Evolutionary conservation across 192 early-diverging fungal genomes (phyloP).

Genomic region (Glomus cerebriforme): DNA sequence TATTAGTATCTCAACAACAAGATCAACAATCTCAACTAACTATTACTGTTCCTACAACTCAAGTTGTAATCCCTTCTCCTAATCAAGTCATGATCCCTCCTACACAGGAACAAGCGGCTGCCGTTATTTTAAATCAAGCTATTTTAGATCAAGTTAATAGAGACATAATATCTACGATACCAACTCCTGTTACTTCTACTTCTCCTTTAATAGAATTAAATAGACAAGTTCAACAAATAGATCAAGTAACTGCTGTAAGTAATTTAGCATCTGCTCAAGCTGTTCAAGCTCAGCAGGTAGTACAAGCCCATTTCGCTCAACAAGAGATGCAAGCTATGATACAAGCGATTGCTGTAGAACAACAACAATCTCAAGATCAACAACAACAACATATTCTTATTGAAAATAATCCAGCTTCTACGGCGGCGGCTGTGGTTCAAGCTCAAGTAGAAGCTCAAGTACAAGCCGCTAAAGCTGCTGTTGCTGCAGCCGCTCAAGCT

Average conservation of each 20-base stretch:
- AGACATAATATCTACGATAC: neutral
- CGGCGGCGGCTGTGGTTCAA: neutral
- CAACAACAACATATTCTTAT: neutral
- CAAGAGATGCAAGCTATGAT: neutral
- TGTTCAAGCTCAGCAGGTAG: no score
- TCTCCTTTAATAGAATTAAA: neutral
- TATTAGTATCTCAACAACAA: conserved; percentile 23
- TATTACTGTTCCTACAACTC: neutral
- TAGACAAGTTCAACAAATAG: neutral
- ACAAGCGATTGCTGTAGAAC: neutral
- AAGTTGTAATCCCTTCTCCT: neutral
- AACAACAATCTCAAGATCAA: neutral
- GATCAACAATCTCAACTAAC: conserved; percentile 11
- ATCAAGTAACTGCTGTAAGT: conserved; percentile 2
- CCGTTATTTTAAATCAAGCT: neutral
- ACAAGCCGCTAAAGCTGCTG: neutral
- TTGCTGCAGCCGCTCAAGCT: neutral
- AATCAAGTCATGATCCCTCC: neutral
- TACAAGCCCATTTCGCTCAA: no score
- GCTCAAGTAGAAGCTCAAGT: neutral
- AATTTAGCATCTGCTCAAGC: neutral
- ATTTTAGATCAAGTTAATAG: neutral
- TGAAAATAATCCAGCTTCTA: neutral
- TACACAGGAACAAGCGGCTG: neutral
- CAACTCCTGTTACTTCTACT: neutral